Evolutionary conservation across 495 filamentous ascomycete species (phyloP).

Genomic region (Recurvomyces mirabilis): DNA sequence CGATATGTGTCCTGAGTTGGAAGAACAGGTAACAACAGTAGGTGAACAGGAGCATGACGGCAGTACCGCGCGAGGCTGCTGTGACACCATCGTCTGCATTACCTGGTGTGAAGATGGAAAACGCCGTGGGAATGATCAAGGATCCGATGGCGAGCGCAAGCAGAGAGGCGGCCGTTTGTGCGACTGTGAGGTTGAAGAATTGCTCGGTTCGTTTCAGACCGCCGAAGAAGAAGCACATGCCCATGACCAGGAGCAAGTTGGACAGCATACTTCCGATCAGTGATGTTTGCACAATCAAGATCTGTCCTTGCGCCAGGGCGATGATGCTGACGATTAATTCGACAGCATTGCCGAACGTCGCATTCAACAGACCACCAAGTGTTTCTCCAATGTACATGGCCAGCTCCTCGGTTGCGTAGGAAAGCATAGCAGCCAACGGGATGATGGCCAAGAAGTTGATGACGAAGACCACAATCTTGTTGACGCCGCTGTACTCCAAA

Average conservation of each 20-base stretch:
- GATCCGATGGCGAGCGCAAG: slow-evolving; percentile 67
- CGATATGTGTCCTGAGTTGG: slow-evolving; percentile 40
- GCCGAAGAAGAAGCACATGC: slow-evolving; percentile 84
- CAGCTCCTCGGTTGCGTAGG: slow-evolving; percentile 35
- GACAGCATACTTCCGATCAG: slow-evolving; percentile 84
- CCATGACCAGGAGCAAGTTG: slow-evolving; percentile 82
- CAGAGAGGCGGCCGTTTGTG: slow-evolving; percentile 77
- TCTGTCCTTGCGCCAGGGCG: slow-evolving; percentile 50
- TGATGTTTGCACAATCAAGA: slow-evolving; percentile 85
- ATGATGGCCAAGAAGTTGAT: slow-evolving; percentile 86
- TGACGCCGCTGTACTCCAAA: slow-evolving; percentile 48
- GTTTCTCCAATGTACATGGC: slow-evolving; percentile 56
- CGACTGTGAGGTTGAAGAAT: slow-evolving; percentile 86
- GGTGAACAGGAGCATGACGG: slow-evolving; percentile 24
- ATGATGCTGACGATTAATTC: slow-evolving; percentile 87
- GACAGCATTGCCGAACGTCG: slow-evolving; percentile 83
- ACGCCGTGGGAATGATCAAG: slow-evolving; percentile 84
- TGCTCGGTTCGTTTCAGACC: slow-evolving; percentile 71
- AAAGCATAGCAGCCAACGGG: slow-evolving; percentile 33
- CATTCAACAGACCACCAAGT: slow-evolving; percentile 76
- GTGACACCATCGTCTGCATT: slow-evolving; percentile 6
- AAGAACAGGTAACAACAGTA: slow-evolving; percentile 27
- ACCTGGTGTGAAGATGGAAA: slow-evolving; percentile 35
- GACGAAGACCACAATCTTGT: slow-evolving; percentile 56
- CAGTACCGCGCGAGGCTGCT: slow-evolving; percentile 21